Evolutionary conservation across 129 eudicot genomes (phyloP).

Genomic region (Deinandra increscens): DNA sequence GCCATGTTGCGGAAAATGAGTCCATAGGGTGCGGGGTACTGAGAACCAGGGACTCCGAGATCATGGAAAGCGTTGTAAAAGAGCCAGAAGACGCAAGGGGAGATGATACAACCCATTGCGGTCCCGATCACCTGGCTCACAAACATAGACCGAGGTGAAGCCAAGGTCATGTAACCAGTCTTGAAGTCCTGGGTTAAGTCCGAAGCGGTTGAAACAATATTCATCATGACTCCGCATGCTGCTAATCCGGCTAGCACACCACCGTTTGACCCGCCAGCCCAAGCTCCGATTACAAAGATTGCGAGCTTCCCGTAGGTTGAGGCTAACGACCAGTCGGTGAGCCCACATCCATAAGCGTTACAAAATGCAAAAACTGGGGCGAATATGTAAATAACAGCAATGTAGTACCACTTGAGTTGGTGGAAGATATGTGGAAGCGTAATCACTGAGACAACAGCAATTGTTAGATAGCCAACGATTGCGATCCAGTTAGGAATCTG

Average conservation of each 20-base stretch:
- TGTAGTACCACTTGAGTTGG: constrained; percentile 78
- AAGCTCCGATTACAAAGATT: constrained; percentile 81
- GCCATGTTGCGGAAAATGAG: constrained; percentile 74
- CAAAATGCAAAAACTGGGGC: constrained; percentile 84
- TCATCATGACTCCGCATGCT: constrained; percentile 98
- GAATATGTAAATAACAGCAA: constrained; percentile 54
- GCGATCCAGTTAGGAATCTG: constrained; percentile 79
- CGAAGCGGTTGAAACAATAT: constrained; percentile 85
- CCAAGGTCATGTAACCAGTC: constrained; percentile 93
- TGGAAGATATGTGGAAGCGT: constrained; percentile 72
- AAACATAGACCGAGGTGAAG: constrained; percentile 96
- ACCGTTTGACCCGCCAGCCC: constrained; percentile 81
- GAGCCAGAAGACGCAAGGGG: constrained; percentile 93
- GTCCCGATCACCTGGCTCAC: constrained; percentile 92
- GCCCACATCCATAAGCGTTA: constrained; percentile 87
- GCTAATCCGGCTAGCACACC: constrained; percentile 91
- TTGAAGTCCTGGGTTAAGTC: constrained; percentile 91
- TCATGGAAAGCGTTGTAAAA: constrained; percentile 74
- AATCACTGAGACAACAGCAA: constrained; percentile 54
- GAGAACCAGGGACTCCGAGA: constrained; percentile 57
- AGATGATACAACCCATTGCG: constrained; percentile 83
- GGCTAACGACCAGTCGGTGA: constrained; percentile 94
- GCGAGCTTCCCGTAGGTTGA: constrained; percentile 92
- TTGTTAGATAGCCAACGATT: constrained; percentile 51
- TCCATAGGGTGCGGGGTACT: constrained; percentile 79